phyloP scores from a whole-genome alignment of 1,139 yeast genomes.

The Zygosaccharomyces pseudobailii region DNA sequence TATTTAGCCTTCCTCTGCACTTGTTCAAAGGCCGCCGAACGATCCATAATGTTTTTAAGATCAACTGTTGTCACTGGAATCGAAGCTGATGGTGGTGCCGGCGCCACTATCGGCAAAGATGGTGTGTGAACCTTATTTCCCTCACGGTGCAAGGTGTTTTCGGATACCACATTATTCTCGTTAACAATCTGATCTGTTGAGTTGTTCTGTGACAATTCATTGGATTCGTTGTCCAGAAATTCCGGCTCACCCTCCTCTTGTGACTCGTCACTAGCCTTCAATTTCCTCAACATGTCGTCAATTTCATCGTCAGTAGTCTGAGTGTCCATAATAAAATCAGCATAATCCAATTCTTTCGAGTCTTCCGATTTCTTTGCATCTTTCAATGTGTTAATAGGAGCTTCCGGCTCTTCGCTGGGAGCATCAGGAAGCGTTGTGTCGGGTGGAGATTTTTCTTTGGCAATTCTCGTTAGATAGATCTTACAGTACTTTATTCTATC shows the following conservation, averaged over 20 bases:
- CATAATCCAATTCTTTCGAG: conserved; percentile 6
- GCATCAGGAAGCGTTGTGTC: background rate
- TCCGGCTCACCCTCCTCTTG: background rate
- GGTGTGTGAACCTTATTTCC: background rate
- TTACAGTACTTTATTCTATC: conserved; percentile 30
- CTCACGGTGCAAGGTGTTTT: background rate
- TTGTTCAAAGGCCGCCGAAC: conserved; percentile 32
- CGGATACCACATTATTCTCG: background rate
- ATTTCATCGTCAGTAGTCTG: conserved; percentile 9
- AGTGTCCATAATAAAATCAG: conserved; percentile 7
- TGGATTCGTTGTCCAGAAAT: background rate
- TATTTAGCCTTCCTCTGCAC: conserved; percentile 86
- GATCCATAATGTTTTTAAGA: conserved; percentile 26
- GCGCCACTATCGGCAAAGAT: background rate
- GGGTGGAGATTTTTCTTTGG: conserved; percentile 20
- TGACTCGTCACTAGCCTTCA: conserved; percentile 8
- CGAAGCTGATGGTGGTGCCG: conserved; percentile 1
- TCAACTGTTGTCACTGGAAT: conserved; percentile 8
- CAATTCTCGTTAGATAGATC: conserved; percentile 24
- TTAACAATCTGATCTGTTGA: no score
- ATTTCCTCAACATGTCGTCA: conserved; percentile 8
- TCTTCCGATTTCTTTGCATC: no score
- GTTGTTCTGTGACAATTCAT: background rate
- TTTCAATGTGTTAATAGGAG: background rate
- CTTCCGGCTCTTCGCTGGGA: background rate